Evolutionary conservation across 192 early-diverging fungal species (phyloP).

Genomic region (Coemansia sp.): DNA sequence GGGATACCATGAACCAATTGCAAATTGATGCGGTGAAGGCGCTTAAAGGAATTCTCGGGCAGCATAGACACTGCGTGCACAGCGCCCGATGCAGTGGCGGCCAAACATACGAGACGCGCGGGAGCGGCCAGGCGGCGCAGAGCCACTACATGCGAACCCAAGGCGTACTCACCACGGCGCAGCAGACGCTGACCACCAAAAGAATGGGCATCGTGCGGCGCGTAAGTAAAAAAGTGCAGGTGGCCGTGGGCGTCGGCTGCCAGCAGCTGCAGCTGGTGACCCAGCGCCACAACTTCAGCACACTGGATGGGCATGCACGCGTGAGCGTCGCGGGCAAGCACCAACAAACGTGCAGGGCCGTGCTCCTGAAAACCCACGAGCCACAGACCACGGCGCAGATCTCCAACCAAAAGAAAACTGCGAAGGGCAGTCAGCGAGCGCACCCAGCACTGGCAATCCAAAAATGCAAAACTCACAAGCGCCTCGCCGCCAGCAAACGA

Average conservation of each 20-base stretch:
- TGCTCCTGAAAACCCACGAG: slow-evolving; percentile 91
- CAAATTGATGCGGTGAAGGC: slow-evolving; percentile 78
- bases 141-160: slow-evolving; percentile 72
- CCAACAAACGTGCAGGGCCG: slow-evolving; percentile 82
- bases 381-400: slow-evolving; percentile 82
- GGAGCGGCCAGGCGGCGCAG: slow-evolving; percentile 59
- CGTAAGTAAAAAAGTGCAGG: slow-evolving; percentile 79
- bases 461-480: slow-evolving; percentile 88
- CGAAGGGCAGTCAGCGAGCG: slow-evolving; percentile 77
- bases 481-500: slow-evolving; percentile 78
- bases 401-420: slow-evolving; percentile 84
- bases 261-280: slow-evolving; percentile 72
- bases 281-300: slow-evolving; percentile 77
- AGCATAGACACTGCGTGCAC: slow-evolving; percentile 57
- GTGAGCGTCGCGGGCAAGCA: slow-evolving; percentile 88
- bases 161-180: slow-evolving; percentile 83
- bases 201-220: slow-evolving; percentile 86
- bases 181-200: slow-evolving; percentile 85
- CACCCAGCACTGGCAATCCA: slow-evolving; percentile 91
- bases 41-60: slow-evolving; percentile 90
- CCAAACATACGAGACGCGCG: slow-evolving; percentile 55
- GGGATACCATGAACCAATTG: slow-evolving; percentile 79
- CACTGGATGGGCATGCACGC: slow-evolving; percentile 67
- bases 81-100: slow-evolving; percentile 32
- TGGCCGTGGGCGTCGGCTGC: slow-evolving; percentile 72